phyloP scores from a whole-genome alignment of 75 land plant species.

The Pinus tabuliformis region DNA sequence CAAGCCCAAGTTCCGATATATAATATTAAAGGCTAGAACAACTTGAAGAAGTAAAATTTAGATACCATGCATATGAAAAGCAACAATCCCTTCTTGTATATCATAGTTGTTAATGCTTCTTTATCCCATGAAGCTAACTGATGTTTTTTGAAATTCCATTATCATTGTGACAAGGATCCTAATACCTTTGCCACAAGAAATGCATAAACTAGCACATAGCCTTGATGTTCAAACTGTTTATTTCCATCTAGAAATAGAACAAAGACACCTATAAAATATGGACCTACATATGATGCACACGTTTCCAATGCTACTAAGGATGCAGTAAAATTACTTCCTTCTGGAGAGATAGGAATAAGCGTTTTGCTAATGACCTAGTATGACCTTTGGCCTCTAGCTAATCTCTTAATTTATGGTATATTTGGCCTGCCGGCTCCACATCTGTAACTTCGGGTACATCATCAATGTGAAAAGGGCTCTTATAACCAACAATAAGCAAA shows the following conservation, averaged over 20 bases:
- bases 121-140: slow-evolving; percentile 27
- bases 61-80: slow-evolving; percentile 56
- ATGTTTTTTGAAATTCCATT: slow-evolving; percentile 37
- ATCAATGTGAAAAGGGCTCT: no score
- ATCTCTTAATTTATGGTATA: slow-evolving; percentile 31
- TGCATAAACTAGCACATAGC: slow-evolving; percentile 32
- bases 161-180: slow-evolving; percentile 45
- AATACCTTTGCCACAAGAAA: slow-evolving; percentile 46
- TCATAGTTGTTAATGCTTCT: slow-evolving; percentile 38
- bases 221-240: slow-evolving; percentile 21
- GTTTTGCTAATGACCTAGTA: slow-evolving; percentile 23
- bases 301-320: slow-evolving; percentile 29
- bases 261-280: slow-evolving; percentile 55
- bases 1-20: slow-evolving; percentile 55
- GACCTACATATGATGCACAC: slow-evolving; percentile 58
- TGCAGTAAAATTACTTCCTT: slow-evolving; percentile 31
- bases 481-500: no score
- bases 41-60: slow-evolving; percentile 57
- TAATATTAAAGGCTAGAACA: slow-evolving; percentile 37
- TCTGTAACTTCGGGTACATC: slow-evolving; percentile 62
- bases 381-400: slow-evolving; percentile 26
- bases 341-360: slow-evolving; percentile 25
- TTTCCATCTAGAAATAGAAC: slow-evolving; percentile 22
- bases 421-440: slow-evolving; percentile 30
- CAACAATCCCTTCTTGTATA: slow-evolving; percentile 58